Evolutionary conservation across 2,329 filamentous ascomycete genomes (phyloP).

Genomic region (Ceratocystis eucalypticola): DNA sequence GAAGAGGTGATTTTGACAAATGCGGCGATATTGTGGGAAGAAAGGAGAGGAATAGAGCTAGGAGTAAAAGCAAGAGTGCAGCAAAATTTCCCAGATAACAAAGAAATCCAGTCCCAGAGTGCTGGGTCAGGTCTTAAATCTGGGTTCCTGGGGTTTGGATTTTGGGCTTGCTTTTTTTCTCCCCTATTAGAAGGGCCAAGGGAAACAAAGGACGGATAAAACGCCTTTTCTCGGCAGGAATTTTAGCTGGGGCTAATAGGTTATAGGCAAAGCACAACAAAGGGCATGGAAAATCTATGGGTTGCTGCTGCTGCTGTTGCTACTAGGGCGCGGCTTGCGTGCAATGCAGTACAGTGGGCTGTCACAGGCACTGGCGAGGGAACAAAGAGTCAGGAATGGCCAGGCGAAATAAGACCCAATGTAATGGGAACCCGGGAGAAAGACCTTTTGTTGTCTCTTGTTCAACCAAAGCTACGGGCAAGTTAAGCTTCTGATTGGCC

Average conservation of each 20-base stretch:
- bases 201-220: not conserved
- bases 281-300: not conserved
- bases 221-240: not conserved
- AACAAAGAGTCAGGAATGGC: not conserved
- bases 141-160: conserved; percentile 5
- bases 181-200: not conserved
- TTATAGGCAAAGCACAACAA: not conserved
- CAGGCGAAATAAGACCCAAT: not conserved
- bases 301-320: too few relatives aligned
- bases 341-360: not conserved
- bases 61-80: not conserved
- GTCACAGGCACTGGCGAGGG: not conserved
- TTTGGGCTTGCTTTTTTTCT: not conserved
- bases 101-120: not conserved
- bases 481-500: not conserved
- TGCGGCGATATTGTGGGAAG: not conserved
- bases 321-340: not conserved
- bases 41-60: not conserved
- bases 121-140: conserved; percentile 6
- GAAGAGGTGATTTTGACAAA: not conserved
- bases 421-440: not conserved
- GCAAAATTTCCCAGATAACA: not conserved
- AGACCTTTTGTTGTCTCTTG: not conserved
- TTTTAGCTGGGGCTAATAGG: not conserved
- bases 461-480: not conserved